Conservation (phyloP, 495 filamentous ascomycete genomes). For the Aspergillus nidulans region DNA sequence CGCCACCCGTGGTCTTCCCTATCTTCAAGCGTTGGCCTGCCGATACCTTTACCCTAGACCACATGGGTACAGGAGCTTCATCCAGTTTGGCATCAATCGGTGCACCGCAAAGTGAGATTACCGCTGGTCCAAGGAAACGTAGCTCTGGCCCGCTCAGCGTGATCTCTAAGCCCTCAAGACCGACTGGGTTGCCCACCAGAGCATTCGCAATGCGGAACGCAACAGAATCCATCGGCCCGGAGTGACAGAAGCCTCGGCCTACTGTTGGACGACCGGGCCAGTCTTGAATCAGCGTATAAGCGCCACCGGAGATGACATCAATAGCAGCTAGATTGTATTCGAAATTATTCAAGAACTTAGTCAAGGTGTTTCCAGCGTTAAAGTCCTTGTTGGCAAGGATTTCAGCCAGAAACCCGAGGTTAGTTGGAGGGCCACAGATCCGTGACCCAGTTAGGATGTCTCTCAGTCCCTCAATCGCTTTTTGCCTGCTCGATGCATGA, state of each 20-base stretch:
- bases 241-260: constrained; percentile 46
- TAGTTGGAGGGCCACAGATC: constrained; percentile 55
- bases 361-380: constrained; percentile 46
- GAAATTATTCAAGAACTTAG: constrained; percentile 49
- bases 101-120: constrained; percentile 53
- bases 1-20: constrained; percentile 46
- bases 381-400: constrained; percentile 42
- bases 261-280: constrained; percentile 51
- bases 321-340: constrained; percentile 47
- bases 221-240: constrained; percentile 55
- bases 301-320: constrained; percentile 52
- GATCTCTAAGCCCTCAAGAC: constrained; percentile 53
- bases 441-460: constrained; percentile 34
- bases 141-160: constrained; percentile 57
- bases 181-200: constrained; percentile 51
- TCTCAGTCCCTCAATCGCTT: constrained; percentile 42
- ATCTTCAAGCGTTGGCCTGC: constrained; percentile 52
- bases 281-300: constrained; percentile 57
- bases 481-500: constrained; percentile 36
- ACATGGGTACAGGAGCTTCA: constrained; percentile 44
- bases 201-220: constrained; percentile 52
- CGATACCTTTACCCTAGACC: constrained; percentile 47
- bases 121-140: constrained; percentile 43
- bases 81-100: constrained; percentile 45
- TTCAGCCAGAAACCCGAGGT: constrained; percentile 49